Percentiles rank a stretch among this genome's conserved stretches.
Conservation (phyloP, 2,329 filamentous ascomycete genomes). For the Chrysosphaeria jannelii region DNA sequence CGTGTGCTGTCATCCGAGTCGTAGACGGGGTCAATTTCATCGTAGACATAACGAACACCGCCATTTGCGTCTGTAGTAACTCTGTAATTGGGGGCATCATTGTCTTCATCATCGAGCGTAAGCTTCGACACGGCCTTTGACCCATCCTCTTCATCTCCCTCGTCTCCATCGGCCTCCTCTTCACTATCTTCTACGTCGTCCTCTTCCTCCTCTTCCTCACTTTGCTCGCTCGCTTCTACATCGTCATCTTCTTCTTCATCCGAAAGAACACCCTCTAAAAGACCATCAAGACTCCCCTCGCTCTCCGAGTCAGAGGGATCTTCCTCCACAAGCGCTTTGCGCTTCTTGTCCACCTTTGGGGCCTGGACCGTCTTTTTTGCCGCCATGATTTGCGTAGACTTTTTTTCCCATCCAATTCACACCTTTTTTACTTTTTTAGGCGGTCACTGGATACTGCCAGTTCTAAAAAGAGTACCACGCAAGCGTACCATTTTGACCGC, state of each 20-base stretch:
- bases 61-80: conserved; percentile 64
- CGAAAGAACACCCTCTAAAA: conserved; percentile 24
- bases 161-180: conserved; percentile 12
- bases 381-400: conserved; percentile 6
- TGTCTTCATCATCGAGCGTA: conserved; percentile 10
- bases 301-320: conserved; percentile 22
- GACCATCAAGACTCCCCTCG: conserved; percentile 20
- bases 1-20: conserved; percentile 78
- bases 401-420: too few species aligned
- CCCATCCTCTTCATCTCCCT: conserved; percentile 13
- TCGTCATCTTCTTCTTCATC: conserved; percentile 26
- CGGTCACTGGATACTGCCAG: too few species aligned
- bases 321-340: conserved; percentile 29
- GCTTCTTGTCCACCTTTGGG: conserved; percentile 15
- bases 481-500: too few species aligned
- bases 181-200: conserved; percentile 16
- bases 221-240: conserved; percentile 16
- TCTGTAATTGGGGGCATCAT: conserved; percentile 17
- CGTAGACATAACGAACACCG: conserved; percentile 67
- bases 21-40: conserved; percentile 80
- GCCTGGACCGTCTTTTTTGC: conserved; percentile 6
- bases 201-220: conserved; percentile 11
- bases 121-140: conserved; percentile 10
- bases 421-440: too few species aligned
- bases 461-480: too few species aligned